Conservation (phyloP, 2,329 filamentous ascomycete species). For the Cladosporium sp. region DNA sequence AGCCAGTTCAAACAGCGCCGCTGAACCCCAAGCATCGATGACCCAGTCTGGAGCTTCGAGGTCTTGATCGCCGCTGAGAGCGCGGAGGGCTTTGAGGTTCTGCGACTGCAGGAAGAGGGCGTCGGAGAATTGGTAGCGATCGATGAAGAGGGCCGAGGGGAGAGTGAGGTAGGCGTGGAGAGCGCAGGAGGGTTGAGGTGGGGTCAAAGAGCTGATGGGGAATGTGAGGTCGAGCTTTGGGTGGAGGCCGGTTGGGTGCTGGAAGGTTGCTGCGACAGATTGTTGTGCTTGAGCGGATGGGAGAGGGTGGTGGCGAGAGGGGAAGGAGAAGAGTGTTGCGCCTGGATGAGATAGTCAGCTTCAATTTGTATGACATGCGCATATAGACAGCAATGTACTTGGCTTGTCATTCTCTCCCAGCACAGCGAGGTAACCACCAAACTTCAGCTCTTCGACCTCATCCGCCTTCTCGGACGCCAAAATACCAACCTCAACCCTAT, state of each 20-base stretch:
- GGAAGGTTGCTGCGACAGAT: conserved; percentile 53
- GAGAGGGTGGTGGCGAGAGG: conserved; percentile 68
- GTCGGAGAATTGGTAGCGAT: conserved; percentile 79
- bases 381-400: conserved; percentile 40
- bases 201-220: conserved; percentile 45
- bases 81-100: conserved; percentile 65
- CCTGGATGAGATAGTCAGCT: conserved; percentile 39
- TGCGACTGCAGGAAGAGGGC: conserved; percentile 75
- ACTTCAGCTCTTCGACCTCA: conserved; percentile 68
- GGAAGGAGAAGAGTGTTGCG: conserved; percentile 77
- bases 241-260: conserved; percentile 74
- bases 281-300: conserved; percentile 31
- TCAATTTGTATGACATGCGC: neutral
- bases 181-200: conserved; percentile 55
- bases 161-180: conserved; percentile 79
- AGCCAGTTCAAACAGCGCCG: conserved; percentile 69
- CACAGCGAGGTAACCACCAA: conserved; percentile 74
- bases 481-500: conserved; percentile 74
- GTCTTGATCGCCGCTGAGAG: conserved; percentile 73
- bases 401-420: conserved; percentile 70
- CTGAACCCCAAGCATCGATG: conserved; percentile 72
- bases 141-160: conserved; percentile 75
- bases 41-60: conserved; percentile 87
- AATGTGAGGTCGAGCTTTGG: conserved; percentile 71
- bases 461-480: conserved; percentile 58